These are phyloP conservation scores for Ocimum tenuiflorum DNA, from an alignment of 257 asterid species.

Conservation along the genomic window DNA sequence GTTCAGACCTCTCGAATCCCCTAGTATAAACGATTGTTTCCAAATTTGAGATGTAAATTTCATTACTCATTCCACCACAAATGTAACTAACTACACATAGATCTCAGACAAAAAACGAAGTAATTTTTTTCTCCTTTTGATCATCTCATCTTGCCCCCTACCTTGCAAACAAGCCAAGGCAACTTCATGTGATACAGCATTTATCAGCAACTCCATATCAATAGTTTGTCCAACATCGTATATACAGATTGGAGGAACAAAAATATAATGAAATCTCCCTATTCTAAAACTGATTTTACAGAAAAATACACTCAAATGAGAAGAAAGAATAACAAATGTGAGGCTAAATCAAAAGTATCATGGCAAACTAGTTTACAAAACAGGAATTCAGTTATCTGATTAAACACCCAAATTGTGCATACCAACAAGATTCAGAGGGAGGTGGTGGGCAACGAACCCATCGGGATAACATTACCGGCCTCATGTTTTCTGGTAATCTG, in stretches of 20 bases:
- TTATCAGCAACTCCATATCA: background rate
- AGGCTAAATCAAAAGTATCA: constrained; percentile 5
- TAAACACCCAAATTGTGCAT: background rate
- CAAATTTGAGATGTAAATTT: constrained; percentile 27
- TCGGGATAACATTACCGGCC: constrained; percentile 44
- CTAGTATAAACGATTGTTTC: background rate
- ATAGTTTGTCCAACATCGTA: background rate
- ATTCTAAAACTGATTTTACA: constrained; percentile 19
- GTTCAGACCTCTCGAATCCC: too few species aligned
- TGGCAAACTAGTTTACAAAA: constrained; percentile 7
- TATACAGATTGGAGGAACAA: constrained; percentile 13
- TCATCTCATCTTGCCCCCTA: background rate
- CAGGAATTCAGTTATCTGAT: background rate
- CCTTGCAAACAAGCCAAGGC: too few species aligned
- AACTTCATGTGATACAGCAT: background rate
- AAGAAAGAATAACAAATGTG: constrained; percentile 21
- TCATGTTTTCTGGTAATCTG: constrained; percentile 27
- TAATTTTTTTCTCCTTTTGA: background rate
- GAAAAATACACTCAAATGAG: constrained; percentile 17
- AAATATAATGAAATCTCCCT: constrained; percentile 14
- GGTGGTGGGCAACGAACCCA: constrained; percentile 68
- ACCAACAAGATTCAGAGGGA: constrained; percentile 35
- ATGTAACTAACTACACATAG: constrained; percentile 28
- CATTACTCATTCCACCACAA: constrained; percentile 17
- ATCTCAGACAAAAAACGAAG: constrained; percentile 1